Conservation (phyloP, 2,329 filamentous ascomycete species). For the Neofusicoccum ribis region DNA sequence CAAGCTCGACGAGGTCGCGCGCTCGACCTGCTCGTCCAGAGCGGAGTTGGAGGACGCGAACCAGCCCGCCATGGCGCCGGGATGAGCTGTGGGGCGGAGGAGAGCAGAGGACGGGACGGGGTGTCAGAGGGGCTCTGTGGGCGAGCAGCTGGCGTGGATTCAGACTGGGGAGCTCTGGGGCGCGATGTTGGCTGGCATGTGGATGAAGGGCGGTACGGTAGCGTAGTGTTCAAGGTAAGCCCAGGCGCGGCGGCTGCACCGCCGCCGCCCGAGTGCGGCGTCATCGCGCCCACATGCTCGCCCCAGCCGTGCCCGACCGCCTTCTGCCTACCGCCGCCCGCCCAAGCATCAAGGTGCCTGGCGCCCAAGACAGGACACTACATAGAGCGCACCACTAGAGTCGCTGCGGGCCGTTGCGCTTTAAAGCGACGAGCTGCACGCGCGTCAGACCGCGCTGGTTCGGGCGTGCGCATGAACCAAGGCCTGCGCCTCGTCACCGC, state of each 20-base stretch:
- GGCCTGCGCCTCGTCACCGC: constrained; percentile 15
- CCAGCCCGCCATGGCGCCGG: constrained; percentile 81
- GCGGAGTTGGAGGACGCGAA: constrained; percentile 87
- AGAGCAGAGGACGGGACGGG: not conserved
- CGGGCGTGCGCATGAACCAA: not conserved
- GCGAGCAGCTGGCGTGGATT: not conserved
- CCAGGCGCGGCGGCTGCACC: not conserved
- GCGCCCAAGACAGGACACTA: not conserved
- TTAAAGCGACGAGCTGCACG: not conserved
- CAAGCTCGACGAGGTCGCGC: constrained; percentile 91
- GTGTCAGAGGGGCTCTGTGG: not conserved
- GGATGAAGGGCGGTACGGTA: not conserved
- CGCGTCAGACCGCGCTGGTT: constrained; percentile 1
- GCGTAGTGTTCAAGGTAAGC: not conserved
- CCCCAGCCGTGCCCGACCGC: constrained; percentile 1
- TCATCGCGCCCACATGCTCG: not conserved
- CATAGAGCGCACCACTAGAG: not conserved
- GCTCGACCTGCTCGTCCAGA: constrained; percentile 95
- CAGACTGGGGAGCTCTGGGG: not conserved
- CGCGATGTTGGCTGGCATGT: constrained; percentile 11
- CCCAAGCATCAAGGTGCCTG: not conserved
- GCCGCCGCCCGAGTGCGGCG: constrained; percentile 6
- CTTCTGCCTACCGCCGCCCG: not conserved
- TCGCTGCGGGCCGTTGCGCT: not conserved
- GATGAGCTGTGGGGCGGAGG: not conserved